These are phyloP conservation scores for Microdochium paspali DNA, from an alignment of 2,329 filamentous ascomycete species.

Conservation along the genomic window DNA sequence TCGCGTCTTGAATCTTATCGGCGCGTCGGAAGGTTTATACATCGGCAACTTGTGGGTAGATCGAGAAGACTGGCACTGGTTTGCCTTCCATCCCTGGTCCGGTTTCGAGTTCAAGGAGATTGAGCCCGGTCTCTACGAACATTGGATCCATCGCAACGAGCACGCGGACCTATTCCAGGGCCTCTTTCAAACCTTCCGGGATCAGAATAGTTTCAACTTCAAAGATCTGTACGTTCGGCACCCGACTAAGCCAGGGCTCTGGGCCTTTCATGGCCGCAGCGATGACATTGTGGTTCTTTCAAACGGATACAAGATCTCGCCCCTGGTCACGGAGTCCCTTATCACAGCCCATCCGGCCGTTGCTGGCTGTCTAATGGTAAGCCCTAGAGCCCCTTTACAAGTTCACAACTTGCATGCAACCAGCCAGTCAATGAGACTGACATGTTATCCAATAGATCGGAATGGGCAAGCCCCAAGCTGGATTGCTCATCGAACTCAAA, in stretches of 20 bases:
- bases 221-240: conserved; percentile 17
- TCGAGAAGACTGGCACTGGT: conserved; percentile 17
- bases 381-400: background rate
- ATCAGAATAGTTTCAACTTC: conserved; percentile 17
- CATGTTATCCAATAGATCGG: conserved; percentile 6
- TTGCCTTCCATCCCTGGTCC: conserved; percentile 21
- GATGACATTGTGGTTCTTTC: conserved; percentile 20
- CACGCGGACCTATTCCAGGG: conserved; percentile 18
- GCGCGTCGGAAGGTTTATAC: conserved; percentile 23
- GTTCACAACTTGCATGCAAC: background rate
- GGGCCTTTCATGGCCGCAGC: conserved; percentile 18
- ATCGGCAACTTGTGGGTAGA: conserved; percentile 18
- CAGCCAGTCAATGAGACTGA: background rate
- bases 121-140: conserved; percentile 18
- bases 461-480: conserved; percentile 15
- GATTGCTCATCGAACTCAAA: conserved; percentile 13
- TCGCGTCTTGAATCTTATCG: conserved; percentile 21
- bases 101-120: conserved; percentile 23
- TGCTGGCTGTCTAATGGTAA: conserved; percentile 14
- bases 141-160: conserved; percentile 21
- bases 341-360: conserved; percentile 12
- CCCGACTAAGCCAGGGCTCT: conserved; percentile 15
- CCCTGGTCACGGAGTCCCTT: conserved; percentile 17
- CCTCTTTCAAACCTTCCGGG: conserved; percentile 22
- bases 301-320: conserved; percentile 21